phyloP scores from a whole-genome alignment of 2,329 filamentous ascomycete species.

The Beauveria australis region DNA sequence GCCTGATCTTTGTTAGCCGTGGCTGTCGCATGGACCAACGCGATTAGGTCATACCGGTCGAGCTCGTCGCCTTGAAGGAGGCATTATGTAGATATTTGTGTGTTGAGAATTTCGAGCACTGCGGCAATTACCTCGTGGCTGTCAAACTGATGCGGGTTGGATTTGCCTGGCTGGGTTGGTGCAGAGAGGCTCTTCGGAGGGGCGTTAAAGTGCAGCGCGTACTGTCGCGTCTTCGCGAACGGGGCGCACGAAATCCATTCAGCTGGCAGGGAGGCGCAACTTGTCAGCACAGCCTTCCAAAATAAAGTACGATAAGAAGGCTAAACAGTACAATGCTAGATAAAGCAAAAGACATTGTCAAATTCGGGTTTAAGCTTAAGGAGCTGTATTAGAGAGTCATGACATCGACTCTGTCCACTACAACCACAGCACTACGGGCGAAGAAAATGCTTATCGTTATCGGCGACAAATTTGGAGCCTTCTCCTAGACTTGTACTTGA shows the following conservation, averaged over 20 bases:
- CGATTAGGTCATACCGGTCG: slow-evolving; percentile 20
- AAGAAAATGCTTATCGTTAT: slow-evolving; percentile 9
- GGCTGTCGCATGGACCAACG: background rate
- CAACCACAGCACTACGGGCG: background rate
- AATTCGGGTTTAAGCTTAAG: background rate
- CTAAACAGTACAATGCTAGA: too few species aligned
- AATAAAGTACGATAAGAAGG: background rate
- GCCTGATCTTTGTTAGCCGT: slow-evolving; percentile 13
- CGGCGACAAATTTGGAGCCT: slow-evolving; percentile 5
- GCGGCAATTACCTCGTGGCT: too few species aligned
- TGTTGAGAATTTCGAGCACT: background rate
- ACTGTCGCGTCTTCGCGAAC: background rate
- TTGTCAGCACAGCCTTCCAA: background rate
- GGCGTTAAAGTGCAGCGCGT: slow-evolving; percentile 1
- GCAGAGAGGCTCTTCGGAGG: background rate
- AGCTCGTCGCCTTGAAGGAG: slow-evolving; percentile 20
- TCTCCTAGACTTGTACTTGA: background rate
- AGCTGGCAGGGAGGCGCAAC: background rate
- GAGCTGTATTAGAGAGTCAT: background rate
- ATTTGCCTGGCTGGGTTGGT: background rate
- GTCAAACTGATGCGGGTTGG: background rate
- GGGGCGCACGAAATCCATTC: background rate
- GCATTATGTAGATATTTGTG: background rate
- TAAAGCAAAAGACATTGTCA: background rate
- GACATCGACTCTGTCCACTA: background rate